Evolutionary conservation across 2,329 filamentous ascomycete genomes (phyloP), one percentile per base, ranked within the genome.

Genomic region (Fusarium sp.): DNA sequence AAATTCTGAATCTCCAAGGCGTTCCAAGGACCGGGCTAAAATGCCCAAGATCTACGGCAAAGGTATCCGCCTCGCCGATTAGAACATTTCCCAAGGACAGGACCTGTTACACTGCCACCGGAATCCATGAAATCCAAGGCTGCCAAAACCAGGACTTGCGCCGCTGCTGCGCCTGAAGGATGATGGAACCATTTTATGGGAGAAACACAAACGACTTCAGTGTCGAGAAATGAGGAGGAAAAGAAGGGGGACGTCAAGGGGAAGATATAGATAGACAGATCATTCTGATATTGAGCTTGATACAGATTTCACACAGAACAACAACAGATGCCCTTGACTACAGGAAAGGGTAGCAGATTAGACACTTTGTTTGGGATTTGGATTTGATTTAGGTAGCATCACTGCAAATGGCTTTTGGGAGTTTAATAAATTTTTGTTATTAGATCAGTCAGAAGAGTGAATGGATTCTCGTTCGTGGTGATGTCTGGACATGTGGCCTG

Each of bases 291-390:
- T 58, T 52, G 38, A 50, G 58, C 54, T 64, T 63, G 60, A 72
- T 63, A 49, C 56, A 64, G 36, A 66, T 40, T 63, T 55, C 64
- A 67, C 66, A 70, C 31, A 56, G 36, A 69, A 57, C 45, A 55
- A 52, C 42, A 71, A 48, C 28, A 73, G 58, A 59, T 51, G 49
- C 69, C 66, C 68, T 70, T 74, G 62, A 66, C 46, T 58, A 71
- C 66, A 71, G 68, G 60, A 72, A 62, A 72, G 71, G 73, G 73
- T 75, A 75, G 73, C 73, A 75, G 73, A 75, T 65, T 73, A 73
- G 40, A 68, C 38, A 63, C 38, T 62, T 62, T 69, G 58, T 72
- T 71, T 59, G 58, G 57, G 54, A 63, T 31, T 56, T 53, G 59
- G 54, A 50, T 58, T 63, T 50, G 33, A 34, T 50, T 67, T 72